Percentiles rank a stretch among this genome's conserved stretches.
These are phyloP conservation scores for Yarrowia yakushimensis DNA, from an alignment of 805 yeast genomes.

Conservation along the genomic window DNA sequence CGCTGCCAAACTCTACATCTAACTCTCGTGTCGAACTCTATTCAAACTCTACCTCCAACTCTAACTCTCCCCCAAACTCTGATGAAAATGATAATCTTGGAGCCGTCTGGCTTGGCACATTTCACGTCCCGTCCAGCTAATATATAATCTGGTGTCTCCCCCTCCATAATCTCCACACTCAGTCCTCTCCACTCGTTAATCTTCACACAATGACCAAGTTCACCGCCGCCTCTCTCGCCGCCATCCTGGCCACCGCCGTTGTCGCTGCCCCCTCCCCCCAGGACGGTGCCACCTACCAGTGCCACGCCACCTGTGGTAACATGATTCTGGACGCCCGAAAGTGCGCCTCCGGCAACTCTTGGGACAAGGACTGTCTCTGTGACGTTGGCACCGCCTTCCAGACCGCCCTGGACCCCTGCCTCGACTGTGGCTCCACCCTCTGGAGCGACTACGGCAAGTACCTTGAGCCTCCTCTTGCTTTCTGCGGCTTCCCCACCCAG, in stretches of 20 bases:
- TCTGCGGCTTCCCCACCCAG: constrained; percentile 14
- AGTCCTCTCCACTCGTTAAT: constrained; percentile 17
- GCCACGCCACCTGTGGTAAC: constrained; percentile 23
- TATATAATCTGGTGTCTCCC: background rate
- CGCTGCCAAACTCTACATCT: constrained; percentile 5
- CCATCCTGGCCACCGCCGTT: constrained; percentile 63
- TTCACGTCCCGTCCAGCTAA: background rate
- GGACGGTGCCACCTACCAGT: constrained; percentile 14
- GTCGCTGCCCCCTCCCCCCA: constrained; percentile 39
- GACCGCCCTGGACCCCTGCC: background rate
- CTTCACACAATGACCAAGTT: constrained; percentile 15
- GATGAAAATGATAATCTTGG: constrained; percentile 14
- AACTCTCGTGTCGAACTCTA: too few species aligned
- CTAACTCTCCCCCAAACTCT: background rate
- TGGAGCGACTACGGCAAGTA: constrained; percentile 22
- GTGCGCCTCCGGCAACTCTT: constrained; percentile 7
- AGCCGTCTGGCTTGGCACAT: background rate
- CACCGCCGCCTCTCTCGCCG: constrained; percentile 49
- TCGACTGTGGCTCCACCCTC: constrained; percentile 13
- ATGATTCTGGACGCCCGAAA: constrained; percentile 18
- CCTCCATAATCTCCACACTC: background rate
- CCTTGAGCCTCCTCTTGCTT: constrained; percentile 16
- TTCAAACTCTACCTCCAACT: too few species aligned
- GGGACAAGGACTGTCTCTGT: constrained; percentile 12
- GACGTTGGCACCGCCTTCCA: background rate